A percentile compares a stretch with the other conserved stretches of the same genome.
These are phyloP conservation scores for Casuarina glauca DNA, from an alignment of 306 rosid genomes.

Conservation along the genomic window DNA sequence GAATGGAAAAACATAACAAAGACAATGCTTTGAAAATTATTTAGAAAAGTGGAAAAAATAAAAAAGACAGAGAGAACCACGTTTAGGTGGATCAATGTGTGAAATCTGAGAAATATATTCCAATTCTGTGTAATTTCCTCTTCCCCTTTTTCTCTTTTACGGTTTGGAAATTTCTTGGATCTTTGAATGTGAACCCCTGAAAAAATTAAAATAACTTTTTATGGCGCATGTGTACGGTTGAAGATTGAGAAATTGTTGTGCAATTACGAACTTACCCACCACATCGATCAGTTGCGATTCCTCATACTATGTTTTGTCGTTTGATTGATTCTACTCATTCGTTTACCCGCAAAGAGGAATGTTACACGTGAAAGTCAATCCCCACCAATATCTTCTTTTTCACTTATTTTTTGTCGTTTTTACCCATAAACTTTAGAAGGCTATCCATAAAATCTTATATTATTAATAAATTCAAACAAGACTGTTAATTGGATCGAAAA, in stretches of 20 bases:
- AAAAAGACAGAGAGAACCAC: conserved; percentile 16
- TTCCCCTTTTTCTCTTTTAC: conserved; percentile 13
- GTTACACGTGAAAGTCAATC: neutral
- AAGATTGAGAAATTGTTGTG: conserved; percentile 7
- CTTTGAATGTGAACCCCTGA: conserved; percentile 59
- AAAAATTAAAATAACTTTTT: conserved; percentile 10
- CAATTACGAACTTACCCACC: conserved; percentile 55
- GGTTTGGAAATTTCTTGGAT: conserved; percentile 48
- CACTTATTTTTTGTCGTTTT: neutral
- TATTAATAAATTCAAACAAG: too few relatives aligned
- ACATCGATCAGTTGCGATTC: neutral
- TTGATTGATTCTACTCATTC: neutral
- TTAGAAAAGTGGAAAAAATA: neutral
- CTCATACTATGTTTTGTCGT: neutral
- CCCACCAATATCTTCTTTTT: neutral
- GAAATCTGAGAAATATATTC: conserved; percentile 35
- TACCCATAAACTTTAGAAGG: neutral
- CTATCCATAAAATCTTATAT: too few relatives aligned
- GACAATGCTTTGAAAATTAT: conserved; percentile 10
- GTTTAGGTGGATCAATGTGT: conserved; percentile 40
- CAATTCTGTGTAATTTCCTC: conserved; percentile 15
- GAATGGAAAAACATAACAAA: conserved; percentile 11
- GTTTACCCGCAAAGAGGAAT: neutral
- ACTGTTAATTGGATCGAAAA: too few relatives aligned
- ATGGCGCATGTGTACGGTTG: conserved; percentile 77